Base-by-base conservation (phyloP, 164 flowering plant genomes). In the Macadamia integrifolia region DNA sequence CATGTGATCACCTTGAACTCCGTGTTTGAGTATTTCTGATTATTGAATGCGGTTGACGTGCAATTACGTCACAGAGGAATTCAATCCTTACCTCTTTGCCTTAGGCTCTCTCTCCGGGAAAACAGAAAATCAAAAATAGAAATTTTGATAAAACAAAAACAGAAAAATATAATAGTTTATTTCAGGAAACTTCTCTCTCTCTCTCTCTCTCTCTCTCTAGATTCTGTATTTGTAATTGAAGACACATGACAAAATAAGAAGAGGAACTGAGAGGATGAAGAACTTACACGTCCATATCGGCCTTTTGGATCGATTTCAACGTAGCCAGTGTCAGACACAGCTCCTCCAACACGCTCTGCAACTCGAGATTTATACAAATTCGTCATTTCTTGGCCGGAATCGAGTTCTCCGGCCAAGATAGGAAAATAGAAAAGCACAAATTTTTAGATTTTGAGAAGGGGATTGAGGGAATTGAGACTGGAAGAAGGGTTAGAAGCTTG, bases 241-340 rank as follows among this genome's bases (percentile, higher is more conserved):
- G 6, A 53, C 14, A 53, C 15, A 53, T n/a, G 17, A 12, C 1
- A 13, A 14, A 13, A 14, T 53, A 17, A 11, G 15, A 11, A 53
- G 9, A 42, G 43, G 15, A 59, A 23, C 23, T 23, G 23, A 5
- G 9, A 48, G 6, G 28, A 18, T 0, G 1, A 11, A 43, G 15
- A 72, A 74, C 93, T 82, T 85, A 92, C 98, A 30, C 98, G 96
- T 52, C 98, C 95, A 70, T 92, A 92, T 1, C 98, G 94, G 66
- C 90, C 86, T 29, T 93, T 80, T 12, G 98, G 96, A 76, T 92
- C 98, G 18, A 79, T 83, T 71, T 92, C 98, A 14, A 78, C 78
- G 72, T 88, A 90, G 1, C 69, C 83, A 53, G 48, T 55, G 62
- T 70, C 81, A 29, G 48, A 46, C 18, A 69, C 76, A 17, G 13